A percentile compares a stretch with the other conserved stretches of the same genome.
Evolutionary conservation across 2,329 filamentous ascomycete genomes (phyloP).

Genomic region (Nothomitra cinnamomea): DNA sequence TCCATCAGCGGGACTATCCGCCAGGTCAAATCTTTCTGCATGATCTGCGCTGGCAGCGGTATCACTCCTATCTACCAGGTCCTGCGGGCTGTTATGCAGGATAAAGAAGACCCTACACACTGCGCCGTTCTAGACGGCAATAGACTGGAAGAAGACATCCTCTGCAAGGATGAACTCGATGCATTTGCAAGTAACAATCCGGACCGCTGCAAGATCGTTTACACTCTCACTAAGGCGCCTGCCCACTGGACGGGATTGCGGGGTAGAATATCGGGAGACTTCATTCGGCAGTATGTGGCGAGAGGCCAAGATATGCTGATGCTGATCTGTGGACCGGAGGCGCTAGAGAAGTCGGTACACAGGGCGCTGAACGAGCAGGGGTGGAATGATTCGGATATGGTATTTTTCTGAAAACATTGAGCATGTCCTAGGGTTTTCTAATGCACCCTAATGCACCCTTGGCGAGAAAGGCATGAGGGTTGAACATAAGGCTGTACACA

Average conservation of each 20-base stretch:
- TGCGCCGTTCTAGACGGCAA: conserved; percentile 72
- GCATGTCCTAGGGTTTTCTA: background rate
- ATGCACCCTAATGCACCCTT: background rate
- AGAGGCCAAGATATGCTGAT: conserved; percentile 40
- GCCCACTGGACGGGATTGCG: conserved; percentile 49
- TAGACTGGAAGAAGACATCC: conserved; percentile 59
- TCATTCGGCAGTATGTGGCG: conserved; percentile 42
- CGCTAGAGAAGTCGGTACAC: conserved; percentile 52
- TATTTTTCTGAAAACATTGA: conserved; percentile 49
- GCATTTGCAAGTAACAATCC: conserved; percentile 34
- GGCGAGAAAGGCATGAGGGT: background rate
- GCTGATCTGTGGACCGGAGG: conserved; percentile 61
- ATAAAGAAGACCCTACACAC: conserved; percentile 42
- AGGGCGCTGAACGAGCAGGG: conserved; percentile 41
- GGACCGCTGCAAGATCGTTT: conserved; percentile 44
- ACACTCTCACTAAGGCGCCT: conserved; percentile 49
- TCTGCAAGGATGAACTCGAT: conserved; percentile 60
- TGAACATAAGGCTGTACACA: too few species aligned
- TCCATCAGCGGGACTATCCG: conserved; percentile 39
- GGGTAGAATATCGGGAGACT: conserved; percentile 46
- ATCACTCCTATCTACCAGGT: conserved; percentile 88
- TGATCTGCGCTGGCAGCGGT: conserved; percentile 80
- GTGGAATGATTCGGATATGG: conserved; percentile 53
- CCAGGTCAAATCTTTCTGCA: conserved; percentile 51
- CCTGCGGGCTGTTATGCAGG: conserved; percentile 52